phyloP scores from a whole-genome alignment of 2,329 filamentous ascomycete species.

The Neofusicoccum laricinum region DNA sequence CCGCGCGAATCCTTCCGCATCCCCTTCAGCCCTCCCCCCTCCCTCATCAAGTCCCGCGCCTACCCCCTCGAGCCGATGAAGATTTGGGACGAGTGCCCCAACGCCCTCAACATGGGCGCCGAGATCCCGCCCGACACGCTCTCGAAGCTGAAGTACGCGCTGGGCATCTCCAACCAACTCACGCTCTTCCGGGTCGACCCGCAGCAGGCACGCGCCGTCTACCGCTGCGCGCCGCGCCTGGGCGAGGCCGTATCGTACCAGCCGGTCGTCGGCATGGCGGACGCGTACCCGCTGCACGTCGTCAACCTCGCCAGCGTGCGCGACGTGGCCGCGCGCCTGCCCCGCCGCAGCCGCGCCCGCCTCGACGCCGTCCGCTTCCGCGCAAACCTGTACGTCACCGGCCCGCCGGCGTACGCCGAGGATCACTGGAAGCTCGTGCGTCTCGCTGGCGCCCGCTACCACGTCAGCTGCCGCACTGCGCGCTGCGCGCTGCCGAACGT shows the following conservation, averaged over 20 bases:
- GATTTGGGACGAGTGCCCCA: slow-evolving; percentile 61
- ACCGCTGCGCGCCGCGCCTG: slow-evolving; percentile 57
- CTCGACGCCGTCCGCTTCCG: slow-evolving; percentile 66
- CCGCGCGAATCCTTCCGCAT: slow-evolving; percentile 65
- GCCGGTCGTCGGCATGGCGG: slow-evolving; percentile 65
- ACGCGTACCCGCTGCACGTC: slow-evolving; percentile 70
- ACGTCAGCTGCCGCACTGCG: slow-evolving; percentile 62
- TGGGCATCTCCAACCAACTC: slow-evolving; percentile 65
- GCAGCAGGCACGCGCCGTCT: slow-evolving; percentile 55
- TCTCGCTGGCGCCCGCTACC: slow-evolving; percentile 48
- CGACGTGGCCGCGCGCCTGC: slow-evolving; percentile 57
- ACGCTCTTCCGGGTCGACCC: slow-evolving; percentile 68
- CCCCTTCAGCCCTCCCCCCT: slow-evolving; percentile 60
- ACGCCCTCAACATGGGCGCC: slow-evolving; percentile 44
- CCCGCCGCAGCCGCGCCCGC: slow-evolving; percentile 49
- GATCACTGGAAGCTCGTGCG: slow-evolving; percentile 65
- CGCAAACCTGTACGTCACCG: slow-evolving; percentile 69
- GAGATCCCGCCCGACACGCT: slow-evolving; percentile 55
- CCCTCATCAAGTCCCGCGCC: slow-evolving; percentile 56
- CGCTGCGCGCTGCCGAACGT: slow-evolving; percentile 72
- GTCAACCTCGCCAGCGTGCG: slow-evolving; percentile 64
- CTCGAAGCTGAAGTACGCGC: slow-evolving; percentile 60
- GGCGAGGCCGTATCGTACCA: slow-evolving; percentile 59
- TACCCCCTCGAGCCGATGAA: slow-evolving; percentile 61
- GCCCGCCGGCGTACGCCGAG: slow-evolving; percentile 63